Evolutionary conservation across 352 stramenopile genomes (phyloP).

Genomic region (Plasmopara viticola): DNA sequence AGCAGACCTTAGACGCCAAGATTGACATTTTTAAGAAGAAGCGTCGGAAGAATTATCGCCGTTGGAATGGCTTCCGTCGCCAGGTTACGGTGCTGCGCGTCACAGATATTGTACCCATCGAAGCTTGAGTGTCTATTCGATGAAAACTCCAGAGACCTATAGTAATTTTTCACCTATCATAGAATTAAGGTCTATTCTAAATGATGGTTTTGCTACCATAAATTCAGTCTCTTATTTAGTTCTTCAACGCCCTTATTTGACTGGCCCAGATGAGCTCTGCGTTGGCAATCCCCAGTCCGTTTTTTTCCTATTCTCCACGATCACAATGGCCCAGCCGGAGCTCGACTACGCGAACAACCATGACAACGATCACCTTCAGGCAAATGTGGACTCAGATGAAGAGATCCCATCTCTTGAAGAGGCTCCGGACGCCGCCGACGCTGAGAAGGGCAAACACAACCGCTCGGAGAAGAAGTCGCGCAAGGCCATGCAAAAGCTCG

Average conservation of each 20-base stretch:
- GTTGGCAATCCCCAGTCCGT: slow-evolving; percentile 22
- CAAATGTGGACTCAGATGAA: slow-evolving; percentile 70
- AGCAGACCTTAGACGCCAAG: slow-evolving; percentile 84
- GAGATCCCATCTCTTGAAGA: slow-evolving; percentile 79
- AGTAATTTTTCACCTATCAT: too few species aligned
- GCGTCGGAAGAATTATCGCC: slow-evolving; percentile 85
- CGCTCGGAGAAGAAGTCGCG: slow-evolving; percentile 98
- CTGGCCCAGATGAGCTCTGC: slow-evolving; percentile 9
- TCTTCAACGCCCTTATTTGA: slow-evolving; percentile 4
- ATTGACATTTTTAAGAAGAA: slow-evolving; percentile 90
- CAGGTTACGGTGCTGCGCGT: slow-evolving; percentile 82
- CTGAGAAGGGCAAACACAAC: slow-evolving; percentile 88
- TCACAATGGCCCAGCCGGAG: slow-evolving; percentile 40
- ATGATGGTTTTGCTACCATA: too few species aligned
- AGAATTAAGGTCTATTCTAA: too few species aligned
- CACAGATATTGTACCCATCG: slow-evolving; percentile 63
- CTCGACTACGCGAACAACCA: slow-evolving; percentile 37
- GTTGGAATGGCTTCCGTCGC: slow-evolving; percentile 84
- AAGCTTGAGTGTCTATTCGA: slow-evolving; percentile 21
- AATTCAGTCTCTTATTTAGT: background rate
- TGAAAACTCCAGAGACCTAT: too few species aligned
- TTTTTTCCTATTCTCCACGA: slow-evolving; percentile 4
- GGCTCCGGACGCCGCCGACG: slow-evolving; percentile 53
- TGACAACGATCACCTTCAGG: slow-evolving; percentile 53
- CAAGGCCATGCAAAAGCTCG: slow-evolving; percentile 99